Conservation (phyloP, 495 filamentous ascomycete species). For the Tuber indicum region DNA sequence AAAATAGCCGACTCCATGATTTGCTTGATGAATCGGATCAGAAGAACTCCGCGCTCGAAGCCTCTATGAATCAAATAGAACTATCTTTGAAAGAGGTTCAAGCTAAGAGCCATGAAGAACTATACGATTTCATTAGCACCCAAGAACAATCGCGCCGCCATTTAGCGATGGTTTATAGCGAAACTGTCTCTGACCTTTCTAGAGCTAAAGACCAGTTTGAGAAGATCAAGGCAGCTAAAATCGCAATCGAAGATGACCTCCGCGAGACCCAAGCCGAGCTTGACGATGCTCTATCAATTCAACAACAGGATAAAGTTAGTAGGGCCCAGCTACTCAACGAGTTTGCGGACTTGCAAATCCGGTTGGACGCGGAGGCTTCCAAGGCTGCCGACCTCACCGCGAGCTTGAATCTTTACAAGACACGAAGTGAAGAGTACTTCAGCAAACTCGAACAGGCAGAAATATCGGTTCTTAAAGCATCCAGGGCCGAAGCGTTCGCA, state of each 20-base stretch:
- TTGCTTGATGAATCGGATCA: conserved; percentile 91
- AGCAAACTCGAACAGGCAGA: conserved; percentile 96
- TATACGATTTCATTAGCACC: conserved; percentile 86
- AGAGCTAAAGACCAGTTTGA: conserved; percentile 84
- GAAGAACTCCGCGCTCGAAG: conserved; percentile 86
- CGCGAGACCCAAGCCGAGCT: conserved; percentile 77
- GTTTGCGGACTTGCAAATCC: conserved; percentile 88
- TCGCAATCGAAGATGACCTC: conserved; percentile 77
- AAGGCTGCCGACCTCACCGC: conserved; percentile 76
- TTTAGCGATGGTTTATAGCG: conserved; percentile 75
- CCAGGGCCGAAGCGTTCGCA: conserved; percentile 86
- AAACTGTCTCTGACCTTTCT: conserved; percentile 71
- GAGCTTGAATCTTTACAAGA: conserved; percentile 83
- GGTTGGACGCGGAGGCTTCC: conserved; percentile 80
- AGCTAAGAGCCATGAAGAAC: conserved; percentile 87
- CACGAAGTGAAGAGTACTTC: conserved; percentile 92
- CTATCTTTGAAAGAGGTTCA: conserved; percentile 86
- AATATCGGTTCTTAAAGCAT: conserved; percentile 87
- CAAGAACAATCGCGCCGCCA: conserved; percentile 84
- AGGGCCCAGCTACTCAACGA: conserved; percentile 84
- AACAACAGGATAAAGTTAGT: conserved; percentile 78
- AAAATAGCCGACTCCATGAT: conserved; percentile 86
- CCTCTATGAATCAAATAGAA: conserved; percentile 78
- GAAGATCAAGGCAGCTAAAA: conserved; percentile 70
- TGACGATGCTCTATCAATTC: conserved; percentile 64